Percentiles rank a stretch among this genome's conserved stretches.
phyloP scores from a whole-genome alignment of 495 filamentous ascomycete species.

The Penicillium goetzii region DNA sequence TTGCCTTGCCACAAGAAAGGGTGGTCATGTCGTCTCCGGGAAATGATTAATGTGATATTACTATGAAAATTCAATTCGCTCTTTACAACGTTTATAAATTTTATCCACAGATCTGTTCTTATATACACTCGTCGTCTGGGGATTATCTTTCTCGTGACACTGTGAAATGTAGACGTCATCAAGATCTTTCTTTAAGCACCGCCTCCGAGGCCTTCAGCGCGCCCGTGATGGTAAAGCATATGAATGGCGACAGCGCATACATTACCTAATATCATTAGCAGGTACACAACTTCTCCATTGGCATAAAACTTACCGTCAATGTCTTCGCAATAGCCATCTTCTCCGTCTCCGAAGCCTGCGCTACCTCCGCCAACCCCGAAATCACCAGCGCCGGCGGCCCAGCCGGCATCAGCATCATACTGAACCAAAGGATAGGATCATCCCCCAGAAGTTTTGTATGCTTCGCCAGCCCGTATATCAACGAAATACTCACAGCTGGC shows the following conservation, averaged over 20 bases:
- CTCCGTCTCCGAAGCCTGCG: conserved; percentile 56
- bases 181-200: conserved; percentile 18
- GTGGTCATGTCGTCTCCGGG: too few species aligned
- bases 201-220: conserved; percentile 53
- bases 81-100: not conserved
- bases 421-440: conserved; percentile 78
- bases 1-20: not conserved
- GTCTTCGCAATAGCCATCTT: conserved; percentile 74
- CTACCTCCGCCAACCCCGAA: conserved; percentile 67
- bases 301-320: conserved; percentile 54
- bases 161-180: conserved; percentile 18
- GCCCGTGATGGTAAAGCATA: conserved; percentile 57
- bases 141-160: not conserved
- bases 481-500: conserved; percentile 62
- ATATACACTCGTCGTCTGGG: not conserved
- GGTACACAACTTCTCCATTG: not conserved
- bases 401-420: conserved; percentile 76
- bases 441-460: conserved; percentile 57
- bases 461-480: conserved; percentile 64
- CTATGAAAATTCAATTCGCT: not conserved
- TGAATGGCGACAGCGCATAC: conserved; percentile 56
- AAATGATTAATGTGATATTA: not conserved
- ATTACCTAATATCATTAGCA: conserved; percentile 39
- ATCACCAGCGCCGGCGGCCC: conserved; percentile 74
- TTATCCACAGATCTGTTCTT: not conserved